Evolutionary conservation across 1,139 yeast species (phyloP).

Genomic region (Yamadazyma mexicana): DNA sequence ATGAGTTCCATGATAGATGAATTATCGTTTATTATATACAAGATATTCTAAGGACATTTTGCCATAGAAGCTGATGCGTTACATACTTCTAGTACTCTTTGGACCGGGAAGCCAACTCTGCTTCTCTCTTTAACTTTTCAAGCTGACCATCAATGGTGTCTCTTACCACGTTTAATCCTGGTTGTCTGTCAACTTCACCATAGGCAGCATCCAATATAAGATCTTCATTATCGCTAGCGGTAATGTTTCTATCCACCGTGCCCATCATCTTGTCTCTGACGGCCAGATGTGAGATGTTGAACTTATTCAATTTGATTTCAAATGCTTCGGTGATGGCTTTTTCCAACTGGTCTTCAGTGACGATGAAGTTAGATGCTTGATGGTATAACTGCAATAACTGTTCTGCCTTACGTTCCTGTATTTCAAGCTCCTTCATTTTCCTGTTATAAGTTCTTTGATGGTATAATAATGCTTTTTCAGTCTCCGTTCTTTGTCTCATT

Average conservation of each 20-base stretch:
- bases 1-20: too few species aligned
- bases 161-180: conserved; percentile 48
- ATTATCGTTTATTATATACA: conserved; percentile 4
- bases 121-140: conserved; percentile 39
- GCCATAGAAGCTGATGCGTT: neutral
- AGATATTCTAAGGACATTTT: neutral
- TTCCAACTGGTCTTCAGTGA: conserved; percentile 64
- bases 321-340: conserved; percentile 59
- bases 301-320: conserved; percentile 40
- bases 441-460: conserved; percentile 43
- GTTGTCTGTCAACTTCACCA: conserved; percentile 42
- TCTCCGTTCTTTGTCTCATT: conserved; percentile 69
- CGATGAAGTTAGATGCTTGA: conserved; percentile 62
- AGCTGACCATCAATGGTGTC: conserved; percentile 40
- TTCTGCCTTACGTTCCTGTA: conserved; percentile 49
- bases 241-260: conserved; percentile 22
- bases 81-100: conserved; percentile 3
- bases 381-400: conserved; percentile 71
- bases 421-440: conserved; percentile 30
- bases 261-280: conserved; percentile 40
- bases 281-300: conserved; percentile 34
- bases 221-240: conserved; percentile 34
- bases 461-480: conserved; percentile 52
- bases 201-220: conserved; percentile 36
- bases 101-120: conserved; percentile 18